Evolutionary conservation across 441 rosid species (phyloP), one percentile per base, ranked within the genome.

Genomic region (Theobroma grandiflorum): DNA sequence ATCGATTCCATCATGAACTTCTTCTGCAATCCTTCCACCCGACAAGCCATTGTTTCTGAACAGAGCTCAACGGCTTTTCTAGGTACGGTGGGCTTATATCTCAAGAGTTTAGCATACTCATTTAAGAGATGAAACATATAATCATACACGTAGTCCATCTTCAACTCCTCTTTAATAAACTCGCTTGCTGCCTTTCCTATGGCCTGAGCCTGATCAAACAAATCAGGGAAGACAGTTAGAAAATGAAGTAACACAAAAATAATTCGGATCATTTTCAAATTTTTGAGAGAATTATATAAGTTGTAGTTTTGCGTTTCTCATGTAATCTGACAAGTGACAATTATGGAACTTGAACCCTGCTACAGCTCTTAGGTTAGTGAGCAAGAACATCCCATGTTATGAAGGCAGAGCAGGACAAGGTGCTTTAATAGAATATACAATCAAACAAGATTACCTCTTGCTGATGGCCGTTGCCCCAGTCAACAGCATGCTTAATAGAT

Each of bases 61-160:
- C 99, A 94, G 2, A 88, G 74, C 80, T 92, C 91, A 2, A 74
- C 52, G 6, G 89, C 98, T 35, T 82, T 86, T 11, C 4, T 50
- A 0, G 95, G 97, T 40, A 89, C 50, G 31, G 72, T 81, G 0
- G 97, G 95, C 85, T 90, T 90, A 80, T 85, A 94, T 66, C 63
- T 87, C 82, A 96, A 85, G 10, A 96, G 93, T 85, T 89, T 94
- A 0, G 95, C 86, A 78, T 94, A 96, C 73, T 87, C 92, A 1
- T 81, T 89, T 76, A 94, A 79, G 53, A 94, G 90, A 85, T 96
- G 99, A 74, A 88, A 89, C 99, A 96, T 94, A 90, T 94, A 96
- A 66, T 96, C 95, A 45, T 96, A 96, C 18, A 94, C 93, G 4
- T 85, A 79, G 12, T 93, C 95, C 87, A 93, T 87, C 86, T 92